Evolutionary conservation across 495 filamentous ascomycete genomes (phyloP).

Genomic region (Lophium mytilinum): DNA sequence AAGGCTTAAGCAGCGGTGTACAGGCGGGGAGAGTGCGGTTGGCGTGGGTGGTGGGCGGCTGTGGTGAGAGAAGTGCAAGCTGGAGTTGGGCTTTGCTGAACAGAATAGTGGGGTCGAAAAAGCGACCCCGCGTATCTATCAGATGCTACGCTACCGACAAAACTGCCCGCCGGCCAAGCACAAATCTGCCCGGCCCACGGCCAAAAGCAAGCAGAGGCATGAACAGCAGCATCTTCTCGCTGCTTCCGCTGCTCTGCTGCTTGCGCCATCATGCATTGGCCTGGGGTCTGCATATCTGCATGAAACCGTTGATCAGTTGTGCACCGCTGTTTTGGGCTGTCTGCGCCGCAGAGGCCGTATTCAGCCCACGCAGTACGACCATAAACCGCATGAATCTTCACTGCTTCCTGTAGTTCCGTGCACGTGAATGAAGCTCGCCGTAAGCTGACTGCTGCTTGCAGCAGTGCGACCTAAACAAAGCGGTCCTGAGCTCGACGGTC

Average conservation of each 20-base stretch:
- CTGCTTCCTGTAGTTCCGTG: too few species aligned
- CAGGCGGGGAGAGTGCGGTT: not conserved
- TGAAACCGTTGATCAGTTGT: not conserved
- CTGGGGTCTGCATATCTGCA: not conserved
- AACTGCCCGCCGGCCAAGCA: not conserved
- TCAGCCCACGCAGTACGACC: too few species aligned
- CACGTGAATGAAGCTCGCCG: too few species aligned
- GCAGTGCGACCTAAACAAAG: too few species aligned
- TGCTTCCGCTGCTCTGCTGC: constrained; percentile 19
- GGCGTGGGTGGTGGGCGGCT: not conserved
- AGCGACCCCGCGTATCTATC: not conserved
- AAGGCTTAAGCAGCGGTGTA: too few species aligned
- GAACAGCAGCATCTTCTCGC: not conserved
- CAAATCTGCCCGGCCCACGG: not conserved
- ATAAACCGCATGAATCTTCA: too few species aligned
- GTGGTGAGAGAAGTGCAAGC: not conserved
- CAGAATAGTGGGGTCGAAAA: not conserved
- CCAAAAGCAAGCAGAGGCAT: not conserved
- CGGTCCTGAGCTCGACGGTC: too few species aligned
- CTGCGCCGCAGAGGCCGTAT: too few species aligned
- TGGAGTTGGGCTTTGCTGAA: not conserved
- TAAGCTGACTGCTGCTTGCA: too few species aligned
- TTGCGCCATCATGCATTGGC: constrained; percentile 20
- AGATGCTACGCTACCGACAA: not conserved
- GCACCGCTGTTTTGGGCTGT: too few species aligned